Conservation (phyloP, 148 eudicot genomes). For the Nepenthes gracilis region DNA sequence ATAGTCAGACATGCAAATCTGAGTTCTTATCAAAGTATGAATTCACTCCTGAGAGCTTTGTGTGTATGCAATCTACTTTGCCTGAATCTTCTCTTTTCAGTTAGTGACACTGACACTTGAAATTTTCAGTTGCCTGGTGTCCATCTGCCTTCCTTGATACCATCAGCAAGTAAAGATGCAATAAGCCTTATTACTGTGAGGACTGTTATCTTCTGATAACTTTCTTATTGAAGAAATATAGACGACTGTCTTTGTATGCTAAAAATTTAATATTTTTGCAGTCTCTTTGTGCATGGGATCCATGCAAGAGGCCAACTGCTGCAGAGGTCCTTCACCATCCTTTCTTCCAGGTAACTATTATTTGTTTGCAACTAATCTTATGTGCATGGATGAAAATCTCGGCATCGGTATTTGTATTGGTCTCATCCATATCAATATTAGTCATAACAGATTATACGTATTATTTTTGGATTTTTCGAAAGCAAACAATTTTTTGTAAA, state of each 20-base stretch:
- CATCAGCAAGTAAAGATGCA: constrained; percentile 70
- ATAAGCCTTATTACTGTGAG: constrained; percentile 55
- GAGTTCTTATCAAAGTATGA: no score
- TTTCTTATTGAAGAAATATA: background rate
- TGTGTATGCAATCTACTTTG: background rate
- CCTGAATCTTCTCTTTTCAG: constrained; percentile 2
- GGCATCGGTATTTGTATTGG: no score
- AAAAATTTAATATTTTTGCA: constrained; percentile 7
- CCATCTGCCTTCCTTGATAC: constrained; percentile 54
- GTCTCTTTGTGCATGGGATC: constrained; percentile 91
- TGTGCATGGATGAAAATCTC: no score
- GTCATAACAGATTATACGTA: no score
- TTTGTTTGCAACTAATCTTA: background rate
- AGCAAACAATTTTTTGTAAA: no score
- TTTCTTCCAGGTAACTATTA: constrained; percentile 61
- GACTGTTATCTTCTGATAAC: background rate
- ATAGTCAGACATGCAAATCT: no score
- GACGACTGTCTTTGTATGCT: background rate
- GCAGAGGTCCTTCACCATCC: constrained; percentile 82
- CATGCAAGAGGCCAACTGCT: constrained; percentile 84
- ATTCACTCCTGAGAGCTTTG: background rate
- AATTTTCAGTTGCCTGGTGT: constrained; percentile 52
- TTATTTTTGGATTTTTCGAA: no score
- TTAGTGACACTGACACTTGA: constrained; percentile 1
- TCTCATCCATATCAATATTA: no score